These are phyloP conservation scores for Tulasnella sp. DNA, from an alignment of 768 basidiomycete genomes.

Conservation along the genomic window DNA sequence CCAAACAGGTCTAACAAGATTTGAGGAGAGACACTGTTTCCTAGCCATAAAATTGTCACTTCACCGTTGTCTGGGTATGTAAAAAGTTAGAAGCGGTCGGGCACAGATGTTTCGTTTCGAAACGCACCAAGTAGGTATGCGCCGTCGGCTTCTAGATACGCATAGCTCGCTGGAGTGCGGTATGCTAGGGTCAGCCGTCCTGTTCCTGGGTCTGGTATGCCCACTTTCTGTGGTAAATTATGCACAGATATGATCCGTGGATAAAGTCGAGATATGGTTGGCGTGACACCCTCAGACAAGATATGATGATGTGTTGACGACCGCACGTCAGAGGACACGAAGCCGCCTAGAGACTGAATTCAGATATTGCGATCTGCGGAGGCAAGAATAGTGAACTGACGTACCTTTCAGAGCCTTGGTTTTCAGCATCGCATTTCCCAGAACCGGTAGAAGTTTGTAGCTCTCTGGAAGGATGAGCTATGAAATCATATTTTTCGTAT, in stretches of 20 bases:
- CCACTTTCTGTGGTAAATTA: constrained; percentile 59
- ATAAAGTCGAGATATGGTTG: constrained; percentile 70
- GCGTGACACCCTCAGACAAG: constrained; percentile 54
- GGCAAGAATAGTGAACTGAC: too few relatives aligned
- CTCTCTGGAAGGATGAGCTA: constrained; percentile 93
- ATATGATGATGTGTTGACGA: constrained; percentile 74
- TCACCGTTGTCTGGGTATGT: constrained; percentile 68
- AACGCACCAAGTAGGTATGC: constrained; percentile 78
- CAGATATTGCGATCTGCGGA: too few relatives aligned
- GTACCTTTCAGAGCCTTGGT: constrained; percentile 86
- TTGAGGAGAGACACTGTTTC: constrained; percentile 67
- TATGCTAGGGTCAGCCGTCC: constrained; percentile 58
- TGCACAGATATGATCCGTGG: constrained; percentile 83
- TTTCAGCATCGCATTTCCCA: constrained; percentile 71
- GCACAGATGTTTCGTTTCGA: neutral
- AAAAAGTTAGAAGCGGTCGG: neutral
- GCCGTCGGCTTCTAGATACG: constrained; percentile 81
- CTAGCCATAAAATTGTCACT: constrained; percentile 81
- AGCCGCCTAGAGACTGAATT: too few relatives aligned
- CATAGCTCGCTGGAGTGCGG: constrained; percentile 70
- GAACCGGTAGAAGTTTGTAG: constrained; percentile 76
- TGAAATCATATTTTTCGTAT: neutral
- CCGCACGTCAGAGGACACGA: constrained; percentile 88
- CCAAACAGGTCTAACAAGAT: constrained; percentile 75
- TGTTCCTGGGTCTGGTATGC: constrained; percentile 49